Evolutionary conservation across 306 rosid species (phyloP), one percentile per base, ranked within the genome.

Genomic region (Quercus variabilis): DNA sequence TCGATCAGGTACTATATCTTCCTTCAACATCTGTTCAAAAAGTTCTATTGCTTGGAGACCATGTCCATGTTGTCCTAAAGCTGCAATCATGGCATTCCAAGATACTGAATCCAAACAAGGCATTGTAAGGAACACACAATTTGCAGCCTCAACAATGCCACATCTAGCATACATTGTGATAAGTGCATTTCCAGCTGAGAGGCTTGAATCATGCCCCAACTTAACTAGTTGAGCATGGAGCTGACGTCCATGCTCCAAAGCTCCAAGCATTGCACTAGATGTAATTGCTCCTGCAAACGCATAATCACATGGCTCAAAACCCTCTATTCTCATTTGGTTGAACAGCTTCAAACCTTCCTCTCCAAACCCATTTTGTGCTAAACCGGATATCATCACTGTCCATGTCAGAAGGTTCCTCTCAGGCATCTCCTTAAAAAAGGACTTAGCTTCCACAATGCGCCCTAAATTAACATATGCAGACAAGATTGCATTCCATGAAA

Each of bases 61-160:
- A 41, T 41, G 85, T 31, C 90, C 90, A 21, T 86, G 90, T 41
- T 87, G 90, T 28, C 86, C 90, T 76, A 87, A 83, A 74, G 88
- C 90, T 63, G 90, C 86, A 77, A 87, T 87, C 90, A 87, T 87
- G 79, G 90, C 88, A 76, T 87, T 87, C 90, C 90, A 87, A 15
- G 90, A 87, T 52, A 87, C 83, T 18, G 88, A 84, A 82, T 87
- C 90, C n/a, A 87, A 82, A 52, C 71, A 87, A 1, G 90, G 83
- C 90, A 87, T 84, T 49, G 88, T 82, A 57, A 87, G 77, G 83
- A 87, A 87, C 83, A 87, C 83, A 10, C 55, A 71, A 74, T 82
- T 72, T 18, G 90, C 88, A 28, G 74, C 79, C 51, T 84, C 90
- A 82, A 82, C 86, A 84, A 87, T 74, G 76, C 90, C 90, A 65